Evolutionary conservation across 768 basidiomycete species (phyloP).

Genomic region (Rhizopogon vesiculosus): DNA sequence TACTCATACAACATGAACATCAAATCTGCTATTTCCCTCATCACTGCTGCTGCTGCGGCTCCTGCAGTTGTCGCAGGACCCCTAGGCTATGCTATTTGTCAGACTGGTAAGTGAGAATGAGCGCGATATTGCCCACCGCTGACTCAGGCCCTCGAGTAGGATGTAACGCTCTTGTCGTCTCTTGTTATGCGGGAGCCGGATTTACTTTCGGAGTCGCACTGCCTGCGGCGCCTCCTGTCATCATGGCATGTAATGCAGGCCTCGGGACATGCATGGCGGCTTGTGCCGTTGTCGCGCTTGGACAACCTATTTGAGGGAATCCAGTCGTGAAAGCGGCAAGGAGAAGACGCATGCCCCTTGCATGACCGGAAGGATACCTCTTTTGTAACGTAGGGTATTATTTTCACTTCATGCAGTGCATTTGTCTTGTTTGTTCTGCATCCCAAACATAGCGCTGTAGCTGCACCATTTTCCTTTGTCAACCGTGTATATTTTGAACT

Average conservation of each 20-base stretch:
- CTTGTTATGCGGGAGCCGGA: slow-evolving; percentile 21
- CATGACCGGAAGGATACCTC: not conserved
- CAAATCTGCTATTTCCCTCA: slow-evolving; percentile 13
- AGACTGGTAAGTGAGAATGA: slow-evolving; percentile 14
- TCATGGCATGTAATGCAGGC: slow-evolving; percentile 16
- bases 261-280: slow-evolving; percentile 21
- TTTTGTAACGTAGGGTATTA: not conserved
- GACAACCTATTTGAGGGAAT: slow-evolving; percentile 18
- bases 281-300: slow-evolving; percentile 16
- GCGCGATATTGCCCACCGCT: not conserved
- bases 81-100: slow-evolving; percentile 15
- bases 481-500: not conserved
- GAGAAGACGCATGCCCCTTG: no score
- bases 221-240: slow-evolving; percentile 13
- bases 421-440: not conserved
- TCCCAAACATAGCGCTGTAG: not conserved
- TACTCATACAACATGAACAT: slow-evolving; percentile 16
- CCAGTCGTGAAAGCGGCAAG: not conserved
- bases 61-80: slow-evolving; percentile 14
- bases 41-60: slow-evolving; percentile 9
- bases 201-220: slow-evolving; percentile 19
- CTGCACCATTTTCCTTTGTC: not conserved
- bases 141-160: slow-evolving; percentile 6
- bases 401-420: not conserved
- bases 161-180: slow-evolving; percentile 15